Evolutionary conservation across 352 stramenopile species (phyloP).

Genomic region (Pythium folliculosum): DNA sequence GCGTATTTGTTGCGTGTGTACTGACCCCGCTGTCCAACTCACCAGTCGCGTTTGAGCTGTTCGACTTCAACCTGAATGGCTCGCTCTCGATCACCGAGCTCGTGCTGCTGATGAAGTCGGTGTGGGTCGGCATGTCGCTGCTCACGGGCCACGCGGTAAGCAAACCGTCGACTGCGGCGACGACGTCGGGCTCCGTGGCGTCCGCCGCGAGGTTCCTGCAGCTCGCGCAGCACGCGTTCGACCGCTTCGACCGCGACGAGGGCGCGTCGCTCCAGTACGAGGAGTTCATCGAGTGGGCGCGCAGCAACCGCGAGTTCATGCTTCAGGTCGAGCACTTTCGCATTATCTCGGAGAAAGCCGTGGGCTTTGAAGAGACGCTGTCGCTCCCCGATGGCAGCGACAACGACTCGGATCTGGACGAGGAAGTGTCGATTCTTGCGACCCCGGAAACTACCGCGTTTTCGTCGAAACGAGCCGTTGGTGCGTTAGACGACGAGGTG

Average conservation of each 20-base stretch:
- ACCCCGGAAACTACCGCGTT: not conserved
- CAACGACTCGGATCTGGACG: constrained; percentile 72
- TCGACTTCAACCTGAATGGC: constrained; percentile 82
- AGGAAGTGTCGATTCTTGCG: constrained; percentile 27
- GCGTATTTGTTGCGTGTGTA: too few relatives aligned
- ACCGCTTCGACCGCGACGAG: constrained; percentile 45
- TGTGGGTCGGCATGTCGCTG: constrained; percentile 68
- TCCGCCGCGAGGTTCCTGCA: constrained; percentile 35
- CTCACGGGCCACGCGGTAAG: constrained; percentile 40
- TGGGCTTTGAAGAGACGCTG: constrained; percentile 61
- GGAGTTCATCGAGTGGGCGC: constrained; percentile 81
- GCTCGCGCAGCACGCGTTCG: constrained; percentile 60
- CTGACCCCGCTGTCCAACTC: not conserved
- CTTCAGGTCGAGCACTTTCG: constrained; percentile 81
- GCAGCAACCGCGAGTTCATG: constrained; percentile 87
- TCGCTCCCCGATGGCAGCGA: constrained; percentile 72
- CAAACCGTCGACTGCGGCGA: not conserved
- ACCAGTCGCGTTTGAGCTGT: constrained; percentile 70
- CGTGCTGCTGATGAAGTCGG: constrained; percentile 80
- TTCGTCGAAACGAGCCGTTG: not conserved
- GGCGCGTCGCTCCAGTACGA: constrained; percentile 61
- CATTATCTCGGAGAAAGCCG: constrained; percentile 65
- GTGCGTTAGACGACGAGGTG: not conserved
- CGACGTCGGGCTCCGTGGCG: not conserved
- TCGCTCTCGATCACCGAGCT: constrained; percentile 75